Evolutionary conservation across 116 monocot species (phyloP), one percentile per base, ranked within the genome.

Genomic region (Thalassia testudinum): DNA sequence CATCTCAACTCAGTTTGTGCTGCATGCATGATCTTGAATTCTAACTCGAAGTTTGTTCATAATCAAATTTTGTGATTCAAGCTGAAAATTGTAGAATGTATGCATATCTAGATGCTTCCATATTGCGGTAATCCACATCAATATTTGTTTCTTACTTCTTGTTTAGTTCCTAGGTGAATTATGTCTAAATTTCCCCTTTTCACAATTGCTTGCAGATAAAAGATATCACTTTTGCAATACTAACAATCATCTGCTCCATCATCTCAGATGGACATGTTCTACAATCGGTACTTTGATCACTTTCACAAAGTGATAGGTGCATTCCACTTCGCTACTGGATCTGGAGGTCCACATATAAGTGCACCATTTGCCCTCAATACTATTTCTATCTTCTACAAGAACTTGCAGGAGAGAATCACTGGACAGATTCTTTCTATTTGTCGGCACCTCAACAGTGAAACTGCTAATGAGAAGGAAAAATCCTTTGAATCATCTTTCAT

Each of bases 401-500:
- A 54, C 42, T 48, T 95, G 58, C 88, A 79, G 60, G 72, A 77
- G 47, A 84, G 72, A 59, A 82, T 95, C 27, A 66, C 57, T 13
- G 43, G 49, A 51, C 75, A 75, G 54, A 77, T 95, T 49, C 17
- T 69, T 24, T 57, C 54, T 10, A 47, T 43, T 15, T 21, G 56
- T 23, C 70, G 66, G 27, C 68, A 72, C 49, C 45, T 62, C 8
- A 62, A 51, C 44, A 50, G 53, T 12, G 54, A 68, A 21, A 67
- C 40, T 42, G 14, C 44, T 24, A 63, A 53, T 6, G 72, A 79
- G 10, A 74, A 60, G 42, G 84, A 75, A 50, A 62, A 43, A 61
- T 61, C 53, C 24, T 79, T 79, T 22, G 88, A 95, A 48, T 66
- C 81, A 17, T 74, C 80, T n/a, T 79, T 88, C 53, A 59, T 88